Base-by-base conservation (phyloP, 257 asterid genomes). In the Solanum stenotomum region DNA sequence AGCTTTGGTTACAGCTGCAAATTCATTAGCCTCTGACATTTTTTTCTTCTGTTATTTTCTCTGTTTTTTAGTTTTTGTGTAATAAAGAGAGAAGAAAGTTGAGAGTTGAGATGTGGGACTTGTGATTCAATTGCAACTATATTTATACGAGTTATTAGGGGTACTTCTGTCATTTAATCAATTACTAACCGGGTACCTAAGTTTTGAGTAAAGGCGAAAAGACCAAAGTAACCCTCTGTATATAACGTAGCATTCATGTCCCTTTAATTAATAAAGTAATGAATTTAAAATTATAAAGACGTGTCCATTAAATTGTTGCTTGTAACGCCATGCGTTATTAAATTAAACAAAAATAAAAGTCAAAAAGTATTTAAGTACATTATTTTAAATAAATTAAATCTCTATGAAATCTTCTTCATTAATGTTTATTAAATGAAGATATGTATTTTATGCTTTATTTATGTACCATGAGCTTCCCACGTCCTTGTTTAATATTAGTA, bases 1-100 rank as follows among this genome's bases (percentile, higher is more conserved):
- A 83, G 98, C 97, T 87, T 79, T 94, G 90, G 92, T 90, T 88
- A 95, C 93, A 88, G 93, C 91, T 91, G 89, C 93, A 34, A 87
- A 87, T 85, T 92, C 96, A 84, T 92, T 93, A 18, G 94, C 89
- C 40, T 90, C 92, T 85, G 95, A 94, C 96, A 95, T 95, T 89
- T 82, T 49, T 90, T 46, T 29, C 18, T 44, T 78, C 5, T 15
- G 63, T 38, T 6, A n/a, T 40, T 40, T 7, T 4, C 15, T 78
- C 0, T 23, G 34, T 38, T 14, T 42, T 13, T 15, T 10, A 44
- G 85, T 79, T 42, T 78, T 25, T 2, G 65, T 79, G 85, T 79
- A 15, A 29, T n/a, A 3, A 1, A 9, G n/a, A 25, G 65, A 81
- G 23, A n/a, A 49, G 68, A 81, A 10, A 25, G 42, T 59, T 37